Conservation (phyloP, 805 yeast species). For the Soucietia sequanensis region DNA sequence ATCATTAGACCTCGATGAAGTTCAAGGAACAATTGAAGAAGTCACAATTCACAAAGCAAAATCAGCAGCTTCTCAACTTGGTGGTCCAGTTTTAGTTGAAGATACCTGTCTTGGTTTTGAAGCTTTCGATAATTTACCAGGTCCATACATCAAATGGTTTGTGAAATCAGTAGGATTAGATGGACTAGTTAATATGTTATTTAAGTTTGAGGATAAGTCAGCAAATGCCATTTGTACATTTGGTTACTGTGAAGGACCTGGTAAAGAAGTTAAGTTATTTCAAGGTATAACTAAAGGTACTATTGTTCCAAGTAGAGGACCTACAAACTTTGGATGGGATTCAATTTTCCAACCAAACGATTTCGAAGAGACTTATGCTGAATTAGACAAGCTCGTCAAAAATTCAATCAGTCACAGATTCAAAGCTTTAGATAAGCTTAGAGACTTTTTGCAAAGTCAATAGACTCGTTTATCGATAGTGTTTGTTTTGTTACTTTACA, state of each 20-base stretch:
- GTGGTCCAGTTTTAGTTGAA: constrained; percentile 89
- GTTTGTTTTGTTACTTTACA: no score
- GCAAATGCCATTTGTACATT: constrained; percentile 92
- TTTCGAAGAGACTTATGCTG: constrained; percentile 70
- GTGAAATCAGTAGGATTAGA: constrained; percentile 69
- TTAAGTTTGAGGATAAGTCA: constrained; percentile 75
- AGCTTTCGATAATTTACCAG: constrained; percentile 82
- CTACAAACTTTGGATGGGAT: constrained; percentile 91
- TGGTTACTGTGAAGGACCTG: constrained; percentile 87
- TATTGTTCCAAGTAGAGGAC: constrained; percentile 79
- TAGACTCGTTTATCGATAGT: no score
- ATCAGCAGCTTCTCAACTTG: constrained; percentile 60
- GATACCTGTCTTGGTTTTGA: constrained; percentile 88
- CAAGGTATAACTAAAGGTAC: constrained; percentile 82
- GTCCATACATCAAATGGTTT: constrained; percentile 96
- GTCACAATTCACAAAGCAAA: constrained; percentile 79
- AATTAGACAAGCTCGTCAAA: constrained; percentile 74
- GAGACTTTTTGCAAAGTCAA: constrained; percentile 44
- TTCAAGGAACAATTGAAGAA: constrained; percentile 84
- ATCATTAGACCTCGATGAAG: constrained; percentile 79
- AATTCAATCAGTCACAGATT: constrained; percentile 85
- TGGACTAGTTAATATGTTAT: constrained; percentile 75
- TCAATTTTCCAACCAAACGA: constrained; percentile 85
- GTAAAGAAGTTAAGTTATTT: constrained; percentile 66
- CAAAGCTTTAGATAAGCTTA: constrained; percentile 74